Evolutionary conservation across 768 basidiomycete species (phyloP).

Genomic region (Boletus barrowsii): DNA sequence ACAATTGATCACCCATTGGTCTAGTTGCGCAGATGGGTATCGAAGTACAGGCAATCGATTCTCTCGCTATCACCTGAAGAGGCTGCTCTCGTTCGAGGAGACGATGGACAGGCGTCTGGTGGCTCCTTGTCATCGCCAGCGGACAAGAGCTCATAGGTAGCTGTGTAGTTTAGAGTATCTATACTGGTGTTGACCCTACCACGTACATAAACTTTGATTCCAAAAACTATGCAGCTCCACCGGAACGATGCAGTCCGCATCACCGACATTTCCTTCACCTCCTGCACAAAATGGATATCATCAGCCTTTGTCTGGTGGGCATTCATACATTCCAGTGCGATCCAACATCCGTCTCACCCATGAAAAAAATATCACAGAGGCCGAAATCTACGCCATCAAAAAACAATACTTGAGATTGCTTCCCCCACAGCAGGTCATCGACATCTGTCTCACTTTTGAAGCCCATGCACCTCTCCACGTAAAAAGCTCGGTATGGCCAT

Average conservation of each 20-base stretch:
- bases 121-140: not conserved
- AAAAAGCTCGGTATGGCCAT: conserved; percentile 69
- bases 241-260: conserved; percentile 59
- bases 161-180: conserved; percentile 1
- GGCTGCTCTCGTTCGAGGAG: conserved; percentile 23
- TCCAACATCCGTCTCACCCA: conserved; percentile 12
- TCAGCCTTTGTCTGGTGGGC: conserved; percentile 36
- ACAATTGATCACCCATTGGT: not conserved
- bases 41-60: conserved; percentile 46
- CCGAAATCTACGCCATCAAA: conserved; percentile 57
- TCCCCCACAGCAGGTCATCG: conserved; percentile 69
- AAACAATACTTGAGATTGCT: conserved; percentile 68
- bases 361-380: conserved; percentile 35
- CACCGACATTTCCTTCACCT: conserved; percentile 37
- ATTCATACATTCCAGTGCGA: conserved; percentile 23
- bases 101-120: not conserved
- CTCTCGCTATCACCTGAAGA: conserved; percentile 61
- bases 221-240: conserved; percentile 69
- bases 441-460: conserved; percentile 73
- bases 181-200: not conserved
- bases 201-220: conserved; percentile 55
- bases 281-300: conserved; percentile 36
- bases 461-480: conserved; percentile 63
- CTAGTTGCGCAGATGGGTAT: conserved; percentile 60
- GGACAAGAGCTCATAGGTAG: conserved; percentile 1